Conservation (phyloP, 73 alveolate species). For the Paramecium pentaurelia region DNA sequence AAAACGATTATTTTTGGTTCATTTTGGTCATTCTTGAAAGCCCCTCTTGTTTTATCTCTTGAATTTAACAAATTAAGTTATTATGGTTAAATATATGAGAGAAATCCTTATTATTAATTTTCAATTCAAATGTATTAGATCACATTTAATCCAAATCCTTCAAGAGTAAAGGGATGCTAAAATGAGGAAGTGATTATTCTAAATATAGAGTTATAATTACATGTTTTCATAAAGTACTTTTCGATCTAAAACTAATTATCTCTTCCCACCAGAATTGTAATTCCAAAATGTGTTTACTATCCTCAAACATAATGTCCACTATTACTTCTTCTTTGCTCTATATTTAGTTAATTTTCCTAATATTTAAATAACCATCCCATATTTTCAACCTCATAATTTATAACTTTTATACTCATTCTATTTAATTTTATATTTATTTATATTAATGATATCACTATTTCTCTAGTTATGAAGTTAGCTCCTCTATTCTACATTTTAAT, state of each 20-base stretch:
- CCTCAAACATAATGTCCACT: constrained; percentile 25
- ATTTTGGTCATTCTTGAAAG: not conserved
- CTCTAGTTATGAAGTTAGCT: not conserved
- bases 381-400: constrained; percentile 4
- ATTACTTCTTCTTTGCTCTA: constrained; percentile 35
- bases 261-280: constrained; percentile 28
- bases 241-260: not conserved
- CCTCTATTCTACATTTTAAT: constrained; percentile 29
- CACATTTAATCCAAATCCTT: constrained; percentile 4
- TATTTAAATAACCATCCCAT: constrained; percentile 1
- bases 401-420: not conserved
- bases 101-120: constrained; percentile 20
- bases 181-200: constrained; percentile 39
- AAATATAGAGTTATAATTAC: not conserved
- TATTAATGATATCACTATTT: not conserved
- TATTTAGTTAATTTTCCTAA: not conserved
- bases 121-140: constrained; percentile 27
- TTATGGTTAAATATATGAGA: not conserved
- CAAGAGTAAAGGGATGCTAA: constrained; percentile 27
- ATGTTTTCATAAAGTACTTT: constrained; percentile 36
- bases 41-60: not conserved
- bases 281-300: not conserved
- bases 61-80: not conserved
- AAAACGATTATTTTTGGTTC: no score
- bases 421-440: not conserved